A percentile compares a stretch with the other conserved stretches of the same genome.
These are phyloP conservation scores for Amaranthus tricolor DNA, from an alignment of 179 eudicot species.

Conservation along the genomic window DNA sequence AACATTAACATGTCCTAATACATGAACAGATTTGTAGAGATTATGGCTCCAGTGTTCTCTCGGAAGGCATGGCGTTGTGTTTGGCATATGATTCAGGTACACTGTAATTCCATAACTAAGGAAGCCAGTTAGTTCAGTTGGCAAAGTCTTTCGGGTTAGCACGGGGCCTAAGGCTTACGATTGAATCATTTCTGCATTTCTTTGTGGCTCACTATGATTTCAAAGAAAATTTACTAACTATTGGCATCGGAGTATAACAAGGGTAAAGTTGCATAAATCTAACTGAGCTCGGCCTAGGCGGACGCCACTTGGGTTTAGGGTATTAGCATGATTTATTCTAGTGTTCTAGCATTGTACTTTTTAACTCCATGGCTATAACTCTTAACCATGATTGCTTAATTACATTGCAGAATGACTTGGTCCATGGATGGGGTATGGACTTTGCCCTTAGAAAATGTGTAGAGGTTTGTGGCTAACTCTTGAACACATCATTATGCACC, in stretches of 20 bases:
- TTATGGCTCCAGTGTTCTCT: slow-evolving; percentile 68
- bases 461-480: slow-evolving; percentile 30
- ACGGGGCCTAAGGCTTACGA: neutral
- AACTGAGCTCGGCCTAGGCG: too few species aligned
- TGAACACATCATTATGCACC: neutral
- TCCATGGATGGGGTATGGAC: slow-evolving; percentile 74
- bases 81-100: slow-evolving; percentile 64
- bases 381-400: neutral
- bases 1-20: neutral
- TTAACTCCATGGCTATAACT: neutral
- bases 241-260: too few species aligned
- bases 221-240: neutral
- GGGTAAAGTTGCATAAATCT: too few species aligned
- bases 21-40: slow-evolving; percentile 52
- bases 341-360: neutral
- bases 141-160: neutral
- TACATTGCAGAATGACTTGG: slow-evolving; percentile 53
- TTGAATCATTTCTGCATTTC: neutral
- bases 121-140: neutral
- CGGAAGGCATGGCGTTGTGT: slow-evolving; percentile 57
- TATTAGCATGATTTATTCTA: too few species aligned
- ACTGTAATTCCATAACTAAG: neutral
- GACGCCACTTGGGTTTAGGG: too few species aligned
- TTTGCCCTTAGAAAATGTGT: slow-evolving; percentile 53
- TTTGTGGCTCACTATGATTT: neutral